Evolutionary conservation across 306 rosid species (phyloP).

Genomic region (Rosa lucieae): DNA sequence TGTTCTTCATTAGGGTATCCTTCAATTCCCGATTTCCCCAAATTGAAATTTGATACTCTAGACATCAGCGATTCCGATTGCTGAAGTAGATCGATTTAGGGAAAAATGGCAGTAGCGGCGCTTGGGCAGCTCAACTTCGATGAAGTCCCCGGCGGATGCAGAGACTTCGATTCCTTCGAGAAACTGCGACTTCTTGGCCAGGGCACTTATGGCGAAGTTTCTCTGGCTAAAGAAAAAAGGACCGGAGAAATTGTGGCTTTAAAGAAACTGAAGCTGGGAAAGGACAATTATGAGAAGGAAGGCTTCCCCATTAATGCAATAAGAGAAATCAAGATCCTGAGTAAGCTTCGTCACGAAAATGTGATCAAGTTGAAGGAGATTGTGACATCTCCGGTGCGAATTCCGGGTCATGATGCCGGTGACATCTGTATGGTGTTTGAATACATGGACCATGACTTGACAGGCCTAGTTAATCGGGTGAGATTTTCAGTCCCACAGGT

Average conservation of each 20-base stretch:
- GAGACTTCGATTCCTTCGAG: neutral
- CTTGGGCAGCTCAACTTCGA: neutral
- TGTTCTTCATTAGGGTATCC: neutral
- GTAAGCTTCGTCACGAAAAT: slow-evolving; percentile 40
- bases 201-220: slow-evolving; percentile 28
- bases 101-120: neutral
- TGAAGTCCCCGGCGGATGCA: neutral
- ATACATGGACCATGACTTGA: slow-evolving; percentile 59
- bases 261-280: slow-evolving; percentile 51
- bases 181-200: neutral
- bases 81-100: no score
- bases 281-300: slow-evolving; percentile 28
- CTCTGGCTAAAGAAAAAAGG: slow-evolving; percentile 41
- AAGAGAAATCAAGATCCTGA: slow-evolving; percentile 44
- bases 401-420: slow-evolving; percentile 35
- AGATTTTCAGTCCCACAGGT: slow-evolving; percentile 51
- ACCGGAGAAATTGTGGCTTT: slow-evolving; percentile 50
- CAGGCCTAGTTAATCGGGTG: slow-evolving; percentile 49
- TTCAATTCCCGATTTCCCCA: no score
- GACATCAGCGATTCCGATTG: no score
- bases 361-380: slow-evolving; percentile 44
- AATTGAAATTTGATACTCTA: no score
- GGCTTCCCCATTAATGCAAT: slow-evolving; percentile 56
- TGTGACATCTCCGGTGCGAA: slow-evolving; percentile 33
- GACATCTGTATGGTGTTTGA: slow-evolving; percentile 55